Base-by-base conservation (phyloP, 768 basidiomycete genomes). In the Russula emetica region DNA sequence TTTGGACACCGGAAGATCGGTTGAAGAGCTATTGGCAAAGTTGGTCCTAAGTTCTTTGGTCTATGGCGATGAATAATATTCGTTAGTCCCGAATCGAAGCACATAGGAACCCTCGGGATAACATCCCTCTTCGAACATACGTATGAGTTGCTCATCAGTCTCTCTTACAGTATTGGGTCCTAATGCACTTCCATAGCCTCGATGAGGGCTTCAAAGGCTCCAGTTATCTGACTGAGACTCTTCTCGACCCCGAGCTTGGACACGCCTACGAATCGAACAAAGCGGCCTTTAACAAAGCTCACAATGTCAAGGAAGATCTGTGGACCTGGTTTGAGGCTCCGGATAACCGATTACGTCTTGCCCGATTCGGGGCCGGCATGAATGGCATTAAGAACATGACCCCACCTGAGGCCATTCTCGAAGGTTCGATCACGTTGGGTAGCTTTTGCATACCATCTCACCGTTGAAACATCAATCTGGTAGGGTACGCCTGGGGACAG, bases 1-100 rank as follows among this genome's bases (percentile, higher is more conserved):
- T 11, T 54, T 78, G 24, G 78, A 77, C 75, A 1, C 66, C 68
- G 24, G 77, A 73, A 61, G 57, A 71, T 11, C 69, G 65, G 40
- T 62, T 66, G 52, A 75, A 73, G 7, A 59, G 13, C 22, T 69
- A 20, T 28, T 60, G 18, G 57, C 34, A 38, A 63, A 42, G 67
- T 58, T 32, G 10, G 61, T 28, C 28, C 8, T 5, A 22, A 14
- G 22, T 24, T 11, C 6, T n/a, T 4, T 20, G 24, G 20, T 44
- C 49, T 9, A 16, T n/a, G 10, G 1, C 22, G 3, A 18, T 24
- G n/a, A 40, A 24, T 28, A 58, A 22, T 3, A 20, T 45, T 44
- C n/a, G 24, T 30, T 45, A 67, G 62, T 28, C 63, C 65, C 14
- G 51, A 49, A 24, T 47, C 38, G 18, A 58, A 57, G 26, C 58